A percentile compares a stretch with the other conserved stretches of the same genome.
Conservation (phyloP, 495 filamentous ascomycete genomes). For the Durotheca rogersii region DNA sequence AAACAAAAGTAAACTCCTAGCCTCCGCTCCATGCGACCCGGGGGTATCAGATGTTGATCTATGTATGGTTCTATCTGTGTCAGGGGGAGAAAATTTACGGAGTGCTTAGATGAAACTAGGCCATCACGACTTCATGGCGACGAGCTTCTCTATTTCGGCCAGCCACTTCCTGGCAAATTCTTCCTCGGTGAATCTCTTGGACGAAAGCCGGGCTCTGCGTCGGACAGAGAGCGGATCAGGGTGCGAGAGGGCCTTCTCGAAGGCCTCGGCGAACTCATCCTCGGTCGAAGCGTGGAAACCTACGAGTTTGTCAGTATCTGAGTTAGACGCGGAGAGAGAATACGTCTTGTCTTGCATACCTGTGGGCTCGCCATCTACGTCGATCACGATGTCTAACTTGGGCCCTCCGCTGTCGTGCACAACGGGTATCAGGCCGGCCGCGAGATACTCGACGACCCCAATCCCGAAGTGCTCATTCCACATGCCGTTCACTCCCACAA, state of each 20-base stretch:
- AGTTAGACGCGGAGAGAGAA: constrained; percentile 1
- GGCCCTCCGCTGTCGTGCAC: constrained; percentile 92
- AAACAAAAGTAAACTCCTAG: constrained; percentile 17
- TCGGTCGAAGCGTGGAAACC: constrained; percentile 82
- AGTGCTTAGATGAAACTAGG: no score
- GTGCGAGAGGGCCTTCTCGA: constrained; percentile 71
- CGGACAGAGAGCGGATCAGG: constrained; percentile 66
- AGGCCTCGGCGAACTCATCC: constrained; percentile 74
- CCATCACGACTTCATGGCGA: constrained; percentile 42
- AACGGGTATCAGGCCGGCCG: constrained; percentile 85
- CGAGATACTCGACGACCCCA: constrained; percentile 97
- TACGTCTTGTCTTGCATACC: constrained; percentile 43
- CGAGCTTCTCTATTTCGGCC: constrained; percentile 66
- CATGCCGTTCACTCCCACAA: constrained; percentile 93
- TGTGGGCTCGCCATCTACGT: constrained; percentile 72
- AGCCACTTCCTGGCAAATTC: constrained; percentile 79
- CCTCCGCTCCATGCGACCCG: constrained; percentile 17
- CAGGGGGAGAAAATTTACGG: no score
- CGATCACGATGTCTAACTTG: constrained; percentile 85
- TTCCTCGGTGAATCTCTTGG: constrained; percentile 82
- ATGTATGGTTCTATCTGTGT: constrained; percentile 13
- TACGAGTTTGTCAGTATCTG: constrained; percentile 32
- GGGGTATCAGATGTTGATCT: constrained; percentile 26
- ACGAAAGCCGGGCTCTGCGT: constrained; percentile 68
- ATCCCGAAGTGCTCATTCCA: constrained; percentile 99